Evolutionary conservation across 371 early-diverging fungal genomes (phyloP), one percentile per base, ranked within the genome.

Genomic region (Funneliformis caledonium): DNA sequence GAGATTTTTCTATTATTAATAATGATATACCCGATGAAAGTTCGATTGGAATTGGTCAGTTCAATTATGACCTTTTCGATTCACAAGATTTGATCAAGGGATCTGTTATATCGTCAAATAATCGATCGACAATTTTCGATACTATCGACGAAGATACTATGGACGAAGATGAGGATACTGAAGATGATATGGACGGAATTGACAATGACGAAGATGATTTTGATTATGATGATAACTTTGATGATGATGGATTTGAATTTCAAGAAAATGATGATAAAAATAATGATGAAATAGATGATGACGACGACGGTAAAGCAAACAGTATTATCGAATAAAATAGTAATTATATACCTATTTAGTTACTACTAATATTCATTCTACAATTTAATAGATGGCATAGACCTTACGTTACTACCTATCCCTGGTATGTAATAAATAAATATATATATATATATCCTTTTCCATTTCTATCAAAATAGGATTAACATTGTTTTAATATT

Each of bases 401-500:
- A 81, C 68, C 81, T 67, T 26, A 68, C 65, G 14, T 70, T 81
- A 45, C 50, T 81, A 16, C 81, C 81, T 31, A 48, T 77, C 59
- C 81, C 81, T 48, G 79, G 79, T 70, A 79, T 37, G 56, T 56
- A 47, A 47, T 52, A n/a, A 19, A 52, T 26, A 37, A 37, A 31
- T 52, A 12, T 76, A 22, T 0, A 52, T 26, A 37, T 19, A 31
- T 52, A 12, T 76, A 22, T 0, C 0, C 19, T 72, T 37, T 74
- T n/a, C 16, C 14, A 64, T 31, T 64, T 11, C 9, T 43, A 45
- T 69, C 11, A 65, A 69, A 43, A 11, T 37, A n/a, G 43, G 9
- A n/a, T 70, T 67, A 37, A 47, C 47, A 37, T 43, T 70, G 19
- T 19, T 68, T 47, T 74, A 16, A 72, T 48, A 47, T 26, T 75